These are phyloP conservation scores for Pleoardoris graminearum DNA, from an alignment of 2,329 filamentous ascomycete genomes.

Conservation along the genomic window DNA sequence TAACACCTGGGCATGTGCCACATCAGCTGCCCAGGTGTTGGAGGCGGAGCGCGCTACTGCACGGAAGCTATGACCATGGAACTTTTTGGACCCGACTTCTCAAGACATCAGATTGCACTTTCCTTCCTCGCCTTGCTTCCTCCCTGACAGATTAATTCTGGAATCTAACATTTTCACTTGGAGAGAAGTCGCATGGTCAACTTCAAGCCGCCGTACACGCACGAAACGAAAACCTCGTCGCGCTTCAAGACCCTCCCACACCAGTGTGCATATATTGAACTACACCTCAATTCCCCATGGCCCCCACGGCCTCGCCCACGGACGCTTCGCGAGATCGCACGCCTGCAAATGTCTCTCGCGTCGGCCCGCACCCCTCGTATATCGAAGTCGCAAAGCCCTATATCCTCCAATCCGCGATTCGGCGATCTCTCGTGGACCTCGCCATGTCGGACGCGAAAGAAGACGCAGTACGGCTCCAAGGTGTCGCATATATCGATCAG, in stretches of 20 bases:
- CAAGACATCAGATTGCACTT: background rate
- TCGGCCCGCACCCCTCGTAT: slow-evolving; percentile 63
- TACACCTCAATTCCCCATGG: slow-evolving; percentile 25
- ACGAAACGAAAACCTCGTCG: background rate
- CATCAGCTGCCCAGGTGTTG: background rate
- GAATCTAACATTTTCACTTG: background rate
- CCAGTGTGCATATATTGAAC: background rate
- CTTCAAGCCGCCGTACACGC: background rate
- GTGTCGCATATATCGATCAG: slow-evolving; percentile 85
- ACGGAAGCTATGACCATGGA: slow-evolving; percentile 26
- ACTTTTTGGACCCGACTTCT: slow-evolving; percentile 12
- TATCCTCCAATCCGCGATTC: slow-evolving; percentile 78
- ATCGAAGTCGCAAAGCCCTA: slow-evolving; percentile 73
- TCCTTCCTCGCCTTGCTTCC: background rate
- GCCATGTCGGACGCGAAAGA: slow-evolving; percentile 77
- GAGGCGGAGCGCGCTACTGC: background rate
- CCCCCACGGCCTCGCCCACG: slow-evolving; percentile 32
- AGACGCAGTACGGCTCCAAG: slow-evolving; percentile 78
- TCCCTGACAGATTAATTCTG: background rate
- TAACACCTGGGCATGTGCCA: background rate
- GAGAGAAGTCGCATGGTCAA: background rate
- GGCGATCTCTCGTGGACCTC: slow-evolving; percentile 69
- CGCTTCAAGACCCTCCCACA: background rate
- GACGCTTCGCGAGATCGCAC: slow-evolving; percentile 18
- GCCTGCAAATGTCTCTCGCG: slow-evolving; percentile 19